Evolutionary conservation across 768 basidiomycete species (phyloP), one percentile per base, ranked within the genome.

Genomic region (Mycena crocata): DNA sequence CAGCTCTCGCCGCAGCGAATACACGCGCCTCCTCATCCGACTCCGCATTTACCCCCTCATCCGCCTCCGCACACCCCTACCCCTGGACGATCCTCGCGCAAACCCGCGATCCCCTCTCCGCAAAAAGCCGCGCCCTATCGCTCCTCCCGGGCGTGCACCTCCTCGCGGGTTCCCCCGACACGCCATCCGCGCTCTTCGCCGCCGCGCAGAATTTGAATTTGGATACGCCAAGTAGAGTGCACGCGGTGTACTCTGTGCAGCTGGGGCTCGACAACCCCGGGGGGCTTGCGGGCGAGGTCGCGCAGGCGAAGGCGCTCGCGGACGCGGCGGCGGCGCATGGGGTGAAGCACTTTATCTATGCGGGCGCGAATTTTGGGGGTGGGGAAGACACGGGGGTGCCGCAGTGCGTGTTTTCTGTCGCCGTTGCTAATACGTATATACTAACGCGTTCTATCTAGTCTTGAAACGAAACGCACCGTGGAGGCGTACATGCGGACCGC

Each of bases 171-270:
- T 42, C 54, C 32, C 46, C 65, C 0, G 52, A 61, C 26, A 24
- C 65, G 28, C 65, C 65, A 0, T 58, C 49, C 2, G 30, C 54
- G 1, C 48, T 67, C 24, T 67, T 67, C 32, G 58, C 44, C 39
- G 59, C 65, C 14, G 58, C 59, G 30, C n/a, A n/a, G n/a, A n/a
- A n/a, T n/a, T n/a, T n/a, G n/a, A n/a, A n/a, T n/a, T n/a, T n/a
- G n/a, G n/a, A n/a, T n/a, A 30, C n/a, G 9, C 64, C 64, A 4
- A 50, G 21, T 19, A 45, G 26, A 12, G 58, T 67, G 31, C 44
- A 67, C 28, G 65, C 59, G 0, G 65, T 67, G 35, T 67, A 62
- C 42, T 67, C 65, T 28, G 65, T 67, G 37, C 65, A 67, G 51
- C 59, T 67, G 31, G 65, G 65, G 8, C 54, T 67, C 46, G 65